phyloP scores from a whole-genome alignment of 1,139 yeast species.

The Suhomyces guaymorum region DNA sequence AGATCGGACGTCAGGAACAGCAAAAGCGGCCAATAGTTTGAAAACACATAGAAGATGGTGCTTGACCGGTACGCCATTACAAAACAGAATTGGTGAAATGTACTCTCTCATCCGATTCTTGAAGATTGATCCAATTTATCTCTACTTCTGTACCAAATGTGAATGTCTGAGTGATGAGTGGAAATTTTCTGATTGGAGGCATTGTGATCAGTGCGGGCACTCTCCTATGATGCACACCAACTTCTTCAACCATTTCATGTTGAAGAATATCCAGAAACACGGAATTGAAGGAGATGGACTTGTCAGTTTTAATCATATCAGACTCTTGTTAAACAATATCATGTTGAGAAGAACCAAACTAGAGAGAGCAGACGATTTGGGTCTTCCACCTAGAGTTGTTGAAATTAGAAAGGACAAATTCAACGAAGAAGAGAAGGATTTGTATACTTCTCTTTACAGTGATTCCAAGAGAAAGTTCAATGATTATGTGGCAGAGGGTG shows the following conservation, averaged over 20 bases:
- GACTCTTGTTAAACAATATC: constrained; percentile 67
- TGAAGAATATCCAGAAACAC: constrained; percentile 82
- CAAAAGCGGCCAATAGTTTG: constrained; percentile 82
- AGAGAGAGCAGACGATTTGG: constrained; percentile 95
- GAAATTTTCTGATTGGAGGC: constrained; percentile 79
- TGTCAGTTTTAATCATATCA: constrained; percentile 74
- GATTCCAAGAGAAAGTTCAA: constrained; percentile 86
- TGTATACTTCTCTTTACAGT: constrained; percentile 82
- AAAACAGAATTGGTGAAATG: constrained; percentile 93
- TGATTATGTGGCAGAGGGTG: constrained; percentile 91
- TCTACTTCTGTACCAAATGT: constrained; percentile 89
- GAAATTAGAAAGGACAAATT: constrained; percentile 83
- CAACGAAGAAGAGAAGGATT: constrained; percentile 91
- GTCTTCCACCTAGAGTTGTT: constrained; percentile 91
- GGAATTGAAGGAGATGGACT: constrained; percentile 82
- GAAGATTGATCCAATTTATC: constrained; percentile 81
- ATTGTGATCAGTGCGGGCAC: constrained; percentile 86
- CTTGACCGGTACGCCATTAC: constrained; percentile 92
- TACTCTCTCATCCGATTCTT: constrained; percentile 85
- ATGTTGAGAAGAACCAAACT: constrained; percentile 94
- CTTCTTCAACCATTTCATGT: constrained; percentile 91
- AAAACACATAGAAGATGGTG: constrained; percentile 81
- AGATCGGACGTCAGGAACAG: constrained; percentile 89
- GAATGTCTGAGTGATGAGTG: constrained; percentile 79
- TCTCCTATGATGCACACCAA: constrained; percentile 93